These are phyloP conservation scores for Brasenia schreberi DNA, from an alignment of 164 flowering plant genomes.

Conservation along the genomic window DNA sequence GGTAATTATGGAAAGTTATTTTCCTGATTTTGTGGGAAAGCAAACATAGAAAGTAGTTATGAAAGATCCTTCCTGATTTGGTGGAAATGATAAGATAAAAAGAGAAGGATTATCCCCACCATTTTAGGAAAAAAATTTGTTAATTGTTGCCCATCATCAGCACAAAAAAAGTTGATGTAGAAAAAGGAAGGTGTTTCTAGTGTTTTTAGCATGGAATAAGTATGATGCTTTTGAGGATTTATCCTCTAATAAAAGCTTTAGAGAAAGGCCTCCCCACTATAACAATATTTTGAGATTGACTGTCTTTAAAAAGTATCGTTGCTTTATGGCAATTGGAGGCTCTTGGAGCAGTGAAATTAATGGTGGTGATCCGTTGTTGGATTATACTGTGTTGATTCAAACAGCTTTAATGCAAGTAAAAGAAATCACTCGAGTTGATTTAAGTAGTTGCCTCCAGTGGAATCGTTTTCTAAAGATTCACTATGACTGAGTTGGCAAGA, in stretches of 20 bases:
- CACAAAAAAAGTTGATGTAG: too few relatives aligned
- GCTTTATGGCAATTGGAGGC: slow-evolving; percentile 83
- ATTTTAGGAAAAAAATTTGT: too few relatives aligned
- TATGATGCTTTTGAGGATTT: slow-evolving; percentile 65
- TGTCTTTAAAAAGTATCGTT: slow-evolving; percentile 47
- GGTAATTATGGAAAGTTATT: too few relatives aligned
- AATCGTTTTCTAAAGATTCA: slow-evolving; percentile 96
- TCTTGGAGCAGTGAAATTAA: slow-evolving; percentile 49
- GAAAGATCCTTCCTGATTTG: too few relatives aligned
- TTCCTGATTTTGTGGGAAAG: too few relatives aligned
- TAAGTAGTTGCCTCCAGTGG: slow-evolving; percentile 66
- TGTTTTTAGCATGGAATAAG: slow-evolving; percentile 67
- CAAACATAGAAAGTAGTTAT: too few relatives aligned
- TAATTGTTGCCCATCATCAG: too few relatives aligned
- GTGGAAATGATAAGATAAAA: too few relatives aligned
- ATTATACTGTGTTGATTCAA: slow-evolving; percentile 51
- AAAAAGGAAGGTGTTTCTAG: too few relatives aligned
- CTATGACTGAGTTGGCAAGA: slow-evolving; percentile 85
- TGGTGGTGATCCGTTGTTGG: slow-evolving; percentile 64
- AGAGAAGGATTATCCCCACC: too few relatives aligned
- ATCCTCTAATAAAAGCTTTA: slow-evolving; percentile 51
- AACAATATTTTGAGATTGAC: slow-evolving; percentile 81
- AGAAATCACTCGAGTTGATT: slow-evolving; percentile 55
- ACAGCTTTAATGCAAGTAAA: slow-evolving; percentile 47
- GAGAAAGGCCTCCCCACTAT: slow-evolving; percentile 64